These are phyloP conservation scores for Lumnitzera littorea DNA, from an alignment of 345 rosid genomes.

Conservation along the genomic window DNA sequence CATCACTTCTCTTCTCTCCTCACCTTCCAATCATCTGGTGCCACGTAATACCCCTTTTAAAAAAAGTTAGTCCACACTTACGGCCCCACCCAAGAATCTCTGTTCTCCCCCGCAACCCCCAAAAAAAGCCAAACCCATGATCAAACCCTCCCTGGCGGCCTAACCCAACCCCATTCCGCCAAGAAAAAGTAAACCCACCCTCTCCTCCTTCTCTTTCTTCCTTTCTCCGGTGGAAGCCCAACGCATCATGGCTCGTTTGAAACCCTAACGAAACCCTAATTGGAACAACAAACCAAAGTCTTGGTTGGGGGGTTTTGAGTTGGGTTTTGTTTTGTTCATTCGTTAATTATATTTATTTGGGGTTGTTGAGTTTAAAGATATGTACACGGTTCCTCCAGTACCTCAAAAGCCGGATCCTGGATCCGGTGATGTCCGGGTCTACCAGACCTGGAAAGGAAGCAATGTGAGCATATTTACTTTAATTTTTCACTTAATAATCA, in stretches of 20 bases:
- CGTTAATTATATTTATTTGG: no score
- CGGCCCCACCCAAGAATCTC: conserved; percentile 8
- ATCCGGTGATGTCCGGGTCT: conserved; percentile 53
- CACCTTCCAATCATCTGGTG: conserved; percentile 9
- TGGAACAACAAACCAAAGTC: no score
- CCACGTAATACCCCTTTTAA: conserved; percentile 22
- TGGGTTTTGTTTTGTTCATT: no score
- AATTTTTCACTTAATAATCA: not conserved
- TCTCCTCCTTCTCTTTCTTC: not conserved
- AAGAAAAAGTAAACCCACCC: not conserved
- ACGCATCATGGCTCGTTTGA: no score
- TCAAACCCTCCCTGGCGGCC: conserved; percentile 7
- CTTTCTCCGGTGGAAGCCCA: no score
- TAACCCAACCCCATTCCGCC: not conserved
- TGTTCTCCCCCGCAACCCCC: not conserved
- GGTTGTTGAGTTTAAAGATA: conserved; percentile 24
- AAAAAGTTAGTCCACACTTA: not conserved
- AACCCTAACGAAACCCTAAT: no score
- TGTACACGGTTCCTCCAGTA: conserved; percentile 79
- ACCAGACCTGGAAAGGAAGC: conserved; percentile 93
- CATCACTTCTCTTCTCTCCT: conserved; percentile 11
- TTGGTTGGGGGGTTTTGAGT: no score
- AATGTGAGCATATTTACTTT: conserved; percentile 42
- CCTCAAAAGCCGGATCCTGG: conserved; percentile 71
- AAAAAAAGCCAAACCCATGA: not conserved